phyloP scores from a whole-genome alignment of 257 asterid genomes.

The Capsicum chinense region DNA sequence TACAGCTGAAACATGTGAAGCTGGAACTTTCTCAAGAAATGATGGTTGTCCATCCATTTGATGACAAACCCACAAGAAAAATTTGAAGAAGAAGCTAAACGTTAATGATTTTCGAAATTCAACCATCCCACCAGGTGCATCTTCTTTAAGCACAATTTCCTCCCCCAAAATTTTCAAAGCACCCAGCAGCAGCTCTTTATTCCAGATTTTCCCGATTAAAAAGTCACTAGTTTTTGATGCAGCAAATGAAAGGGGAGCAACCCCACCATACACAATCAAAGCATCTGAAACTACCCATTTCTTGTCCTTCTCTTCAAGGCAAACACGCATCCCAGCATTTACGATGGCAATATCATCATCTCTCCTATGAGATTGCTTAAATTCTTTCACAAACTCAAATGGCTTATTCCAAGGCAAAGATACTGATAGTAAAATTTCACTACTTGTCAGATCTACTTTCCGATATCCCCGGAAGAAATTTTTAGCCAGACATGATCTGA shows the following conservation, averaged over 20 bases:
- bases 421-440: constrained; percentile 78
- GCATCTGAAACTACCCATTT: constrained; percentile 82
- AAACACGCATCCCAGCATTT: constrained; percentile 89
- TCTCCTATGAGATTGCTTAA: constrained; percentile 94
- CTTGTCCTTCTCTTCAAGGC: constrained; percentile 59
- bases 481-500: constrained; percentile 67
- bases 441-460: constrained; percentile 72
- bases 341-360: constrained; percentile 98
- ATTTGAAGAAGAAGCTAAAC: constrained; percentile 87
- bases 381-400: constrained; percentile 80
- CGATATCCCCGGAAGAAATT: constrained; percentile 82
- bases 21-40: constrained; percentile 57
- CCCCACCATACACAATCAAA: constrained; percentile 83
- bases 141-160: constrained; percentile 76
- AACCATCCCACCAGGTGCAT: constrained; percentile 98
- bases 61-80: constrained; percentile 86
- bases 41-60: constrained; percentile 65
- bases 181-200: constrained; percentile 60
- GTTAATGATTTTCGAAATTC: constrained; percentile 87
- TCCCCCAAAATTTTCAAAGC: constrained; percentile 65
- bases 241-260: constrained; percentile 79
- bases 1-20: constrained; percentile 78
- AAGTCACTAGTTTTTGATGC: constrained; percentile 60
- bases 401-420: constrained; percentile 81
- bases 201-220: constrained; percentile 78